phyloP scores from a whole-genome alignment of 805 yeast species.

The Wickerhamiella brachini region DNA sequence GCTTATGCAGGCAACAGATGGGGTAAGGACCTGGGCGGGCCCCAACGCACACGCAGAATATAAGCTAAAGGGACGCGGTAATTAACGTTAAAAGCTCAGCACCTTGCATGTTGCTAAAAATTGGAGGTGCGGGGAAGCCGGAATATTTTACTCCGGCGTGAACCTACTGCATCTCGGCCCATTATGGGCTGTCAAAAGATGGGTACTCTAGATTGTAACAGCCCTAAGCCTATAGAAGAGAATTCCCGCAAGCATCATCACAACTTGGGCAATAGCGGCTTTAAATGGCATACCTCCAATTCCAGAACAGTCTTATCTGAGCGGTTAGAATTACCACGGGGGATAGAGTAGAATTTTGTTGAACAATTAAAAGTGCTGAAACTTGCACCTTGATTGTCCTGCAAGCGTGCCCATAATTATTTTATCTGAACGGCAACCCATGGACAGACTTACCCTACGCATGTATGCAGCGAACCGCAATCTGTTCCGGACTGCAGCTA shows the following conservation, averaged over 20 bases:
- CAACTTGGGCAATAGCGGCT: neutral
- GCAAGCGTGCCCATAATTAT: neutral
- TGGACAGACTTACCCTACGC: neutral
- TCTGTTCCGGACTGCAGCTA: neutral
- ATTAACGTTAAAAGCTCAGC: neutral
- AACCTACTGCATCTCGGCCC: neutral
- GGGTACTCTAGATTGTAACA: neutral
- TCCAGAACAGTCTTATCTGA: neutral
- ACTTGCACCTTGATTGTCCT: neutral
- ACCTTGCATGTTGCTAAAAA: neutral
- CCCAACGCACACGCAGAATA: neutral
- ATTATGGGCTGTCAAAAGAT: too few relatives aligned
- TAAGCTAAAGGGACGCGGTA: neutral
- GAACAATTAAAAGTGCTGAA: too few relatives aligned
- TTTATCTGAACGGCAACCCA: neutral
- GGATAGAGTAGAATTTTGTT: too few relatives aligned
- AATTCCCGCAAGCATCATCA: neutral
- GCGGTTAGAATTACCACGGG: neutral
- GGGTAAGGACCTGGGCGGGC: neutral
- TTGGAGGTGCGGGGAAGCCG: neutral
- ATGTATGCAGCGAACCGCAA: neutral
- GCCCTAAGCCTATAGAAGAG: neutral
- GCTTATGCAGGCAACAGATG: neutral
- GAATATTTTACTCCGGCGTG: neutral
- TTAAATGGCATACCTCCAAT: neutral